Percentiles rank a stretch among this genome's conserved stretches.
These are phyloP conservation scores for Cymbopogon flexuosus DNA, from an alignment of 202 grass and related monocot genomes.

Conservation along the genomic window DNA sequence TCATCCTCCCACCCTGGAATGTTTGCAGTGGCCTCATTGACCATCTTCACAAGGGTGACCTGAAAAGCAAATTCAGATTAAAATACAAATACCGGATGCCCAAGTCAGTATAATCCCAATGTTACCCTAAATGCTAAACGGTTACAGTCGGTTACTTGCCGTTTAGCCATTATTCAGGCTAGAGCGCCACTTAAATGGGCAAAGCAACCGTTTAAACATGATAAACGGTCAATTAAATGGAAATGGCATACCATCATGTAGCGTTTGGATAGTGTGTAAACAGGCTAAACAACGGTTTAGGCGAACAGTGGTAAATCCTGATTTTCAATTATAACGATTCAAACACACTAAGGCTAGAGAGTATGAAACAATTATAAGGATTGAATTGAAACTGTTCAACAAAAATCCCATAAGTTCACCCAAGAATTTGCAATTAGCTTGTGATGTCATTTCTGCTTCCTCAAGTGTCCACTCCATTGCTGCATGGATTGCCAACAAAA, in stretches of 20 bases:
- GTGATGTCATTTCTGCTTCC: neutral
- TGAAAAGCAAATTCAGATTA: constrained; percentile 36
- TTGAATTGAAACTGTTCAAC: neutral
- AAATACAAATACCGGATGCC: neutral
- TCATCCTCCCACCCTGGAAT: constrained; percentile 72
- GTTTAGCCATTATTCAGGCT: neutral
- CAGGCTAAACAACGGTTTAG: neutral
- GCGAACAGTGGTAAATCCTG: neutral
- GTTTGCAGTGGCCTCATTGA: constrained; percentile 71
- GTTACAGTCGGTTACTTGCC: neutral
- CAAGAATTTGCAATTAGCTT: neutral
- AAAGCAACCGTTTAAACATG: neutral
- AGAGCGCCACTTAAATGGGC: neutral
- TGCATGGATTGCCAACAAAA: neutral
- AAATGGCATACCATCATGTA: neutral
- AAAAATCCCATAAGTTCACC: neutral
- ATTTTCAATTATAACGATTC: neutral
- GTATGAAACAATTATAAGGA: neutral
- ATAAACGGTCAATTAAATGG: neutral
- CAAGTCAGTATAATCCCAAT: neutral
- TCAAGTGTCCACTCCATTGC: neutral
- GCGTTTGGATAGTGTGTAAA: neutral
- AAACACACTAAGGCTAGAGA: neutral
- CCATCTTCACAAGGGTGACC: constrained; percentile 85
- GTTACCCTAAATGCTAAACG: neutral